Evolutionary conservation across 2,329 filamentous ascomycete genomes (phyloP).

Genomic region (Phoma sp.): DNA sequence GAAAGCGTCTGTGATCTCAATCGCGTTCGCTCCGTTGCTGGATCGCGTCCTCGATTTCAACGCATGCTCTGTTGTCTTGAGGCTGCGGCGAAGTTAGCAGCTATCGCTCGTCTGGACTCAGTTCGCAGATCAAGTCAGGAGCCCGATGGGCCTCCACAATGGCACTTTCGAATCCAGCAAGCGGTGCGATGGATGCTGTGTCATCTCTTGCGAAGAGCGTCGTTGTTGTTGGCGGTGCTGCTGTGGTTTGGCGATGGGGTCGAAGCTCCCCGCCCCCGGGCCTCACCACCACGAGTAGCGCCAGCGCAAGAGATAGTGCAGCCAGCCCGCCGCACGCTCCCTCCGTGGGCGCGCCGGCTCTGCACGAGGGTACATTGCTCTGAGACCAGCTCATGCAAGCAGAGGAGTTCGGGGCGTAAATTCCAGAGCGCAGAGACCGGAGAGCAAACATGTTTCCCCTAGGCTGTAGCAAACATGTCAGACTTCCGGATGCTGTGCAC

Average conservation of each 20-base stretch:
- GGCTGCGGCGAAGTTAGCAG: too few relatives aligned
- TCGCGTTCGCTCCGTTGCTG: too few relatives aligned
- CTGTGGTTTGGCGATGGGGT: not conserved
- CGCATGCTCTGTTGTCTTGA: too few relatives aligned
- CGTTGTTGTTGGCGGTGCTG: not conserved
- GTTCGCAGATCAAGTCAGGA: too few relatives aligned
- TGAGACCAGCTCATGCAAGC: not conserved
- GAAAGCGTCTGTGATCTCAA: too few relatives aligned
- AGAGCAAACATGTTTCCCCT: not conserved
- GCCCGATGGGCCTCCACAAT: too few relatives aligned
- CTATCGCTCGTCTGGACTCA: too few relatives aligned
- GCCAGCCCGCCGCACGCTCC: not conserved
- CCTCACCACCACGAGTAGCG: constrained; percentile 6
- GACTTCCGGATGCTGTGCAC: not conserved
- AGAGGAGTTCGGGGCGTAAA: too few relatives aligned
- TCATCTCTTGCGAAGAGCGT: too few relatives aligned
- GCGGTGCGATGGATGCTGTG: too few relatives aligned
- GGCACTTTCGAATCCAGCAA: too few relatives aligned
- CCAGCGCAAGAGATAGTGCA: not conserved
- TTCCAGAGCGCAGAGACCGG: not conserved
- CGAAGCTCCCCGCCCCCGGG: not conserved
- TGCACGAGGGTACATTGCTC: not conserved
- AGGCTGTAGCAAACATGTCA: not conserved
- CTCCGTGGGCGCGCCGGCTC: not conserved
- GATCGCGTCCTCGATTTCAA: too few relatives aligned